Conservation (phyloP, 306 rosid genomes). For the Cucumis hystrix region DNA sequence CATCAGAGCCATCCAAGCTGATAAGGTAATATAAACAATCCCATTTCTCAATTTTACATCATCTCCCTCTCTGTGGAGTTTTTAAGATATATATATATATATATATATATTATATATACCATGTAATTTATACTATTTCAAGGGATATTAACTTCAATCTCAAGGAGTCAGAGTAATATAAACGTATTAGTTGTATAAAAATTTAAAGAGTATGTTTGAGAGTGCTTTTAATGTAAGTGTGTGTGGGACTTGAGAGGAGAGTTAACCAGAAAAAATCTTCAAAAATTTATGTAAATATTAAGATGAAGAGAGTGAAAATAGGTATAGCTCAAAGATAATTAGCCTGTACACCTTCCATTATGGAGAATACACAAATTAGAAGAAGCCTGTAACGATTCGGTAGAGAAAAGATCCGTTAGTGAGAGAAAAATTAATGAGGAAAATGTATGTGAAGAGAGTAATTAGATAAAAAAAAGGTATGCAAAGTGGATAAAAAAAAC, state of each 20-base stretch:
- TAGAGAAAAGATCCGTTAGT: no score
- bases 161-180: neutral
- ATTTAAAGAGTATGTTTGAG: neutral
- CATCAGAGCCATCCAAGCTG: constrained; percentile 65
- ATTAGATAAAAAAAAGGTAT: neutral
- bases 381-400: no score
- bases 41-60: neutral
- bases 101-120: no score
- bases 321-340: no score
- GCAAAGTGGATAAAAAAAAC: neutral
- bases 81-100: neutral
- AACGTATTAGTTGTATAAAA: neutral
- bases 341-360: no score
- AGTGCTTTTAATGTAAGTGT: neutral
- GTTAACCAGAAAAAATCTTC: neutral
- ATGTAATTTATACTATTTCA: neutral
- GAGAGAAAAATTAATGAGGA: neutral
- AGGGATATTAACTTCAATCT: neutral
- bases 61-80: neutral
- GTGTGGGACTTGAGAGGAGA: no score
- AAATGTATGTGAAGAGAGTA: neutral
- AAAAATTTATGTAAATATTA: no score
- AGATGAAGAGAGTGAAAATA: no score
- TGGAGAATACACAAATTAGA: no score
- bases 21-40: constrained; percentile 35